Evolutionary conservation across 2,329 filamentous ascomycete genomes (phyloP), one percentile per base, ranked within the genome.

Genomic region (Aspergillus udagawae): DNA sequence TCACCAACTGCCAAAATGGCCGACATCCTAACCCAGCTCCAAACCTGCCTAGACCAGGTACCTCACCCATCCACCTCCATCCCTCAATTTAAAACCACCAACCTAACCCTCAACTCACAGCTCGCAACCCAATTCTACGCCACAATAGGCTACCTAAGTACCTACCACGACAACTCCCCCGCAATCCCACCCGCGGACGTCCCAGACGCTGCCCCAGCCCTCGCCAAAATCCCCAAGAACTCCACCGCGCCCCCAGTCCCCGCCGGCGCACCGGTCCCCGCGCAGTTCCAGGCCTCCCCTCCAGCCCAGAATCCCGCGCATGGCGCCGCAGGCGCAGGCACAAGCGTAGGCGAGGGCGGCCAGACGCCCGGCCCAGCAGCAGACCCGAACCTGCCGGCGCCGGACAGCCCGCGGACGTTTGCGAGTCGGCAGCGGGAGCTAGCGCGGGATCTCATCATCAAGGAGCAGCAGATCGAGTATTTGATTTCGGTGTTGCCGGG

Each of bases 121-220:
- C 75, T 80, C 32, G 76, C 77, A 65, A 80, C 77, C 50, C 79
- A 81, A 72, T 79, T 80, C 74, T 80, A 79, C 68, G 77, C 78
- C 54, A 79, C 78, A 32, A 70, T 80, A 55, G 74, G 75, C 69
- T 81, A 80, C 65, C 71, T 80, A 56, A 75, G 69, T 54, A 76
- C 70, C 56, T 79, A 77, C 69, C 77, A 76, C 67, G 77, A 75
- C 67, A 75, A 73, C 64, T 75, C 70, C 47, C 72, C 70, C 55
- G 75, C 71, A 29, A 73, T 58, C 12, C 67, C 64, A 35, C 73
- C 71, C 17, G 61, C 60, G 47, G 65, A 67, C 56, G 65, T 70
- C 59, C 67, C 65, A 49, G 60, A 67, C 59, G 69, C 70, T 55
- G 73, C 71, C 29, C 76, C 72, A 1, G 65, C 69, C 38, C 70